Evolutionary conservation across 2,329 filamentous ascomycete species (phyloP), one percentile per base, ranked within the genome.

Genomic region (Incumbomyces lentus): DNA sequence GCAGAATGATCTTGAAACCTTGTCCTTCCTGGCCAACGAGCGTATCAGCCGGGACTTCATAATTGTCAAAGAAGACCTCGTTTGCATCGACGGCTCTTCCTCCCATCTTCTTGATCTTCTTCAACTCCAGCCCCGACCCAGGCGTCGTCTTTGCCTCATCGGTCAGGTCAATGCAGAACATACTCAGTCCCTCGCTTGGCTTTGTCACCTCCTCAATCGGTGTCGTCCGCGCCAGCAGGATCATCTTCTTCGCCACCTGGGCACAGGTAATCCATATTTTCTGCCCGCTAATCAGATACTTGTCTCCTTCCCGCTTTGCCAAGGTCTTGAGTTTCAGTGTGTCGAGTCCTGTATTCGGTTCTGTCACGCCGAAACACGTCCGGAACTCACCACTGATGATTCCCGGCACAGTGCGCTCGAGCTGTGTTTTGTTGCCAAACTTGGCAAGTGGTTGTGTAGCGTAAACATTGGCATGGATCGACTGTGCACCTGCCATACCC

Each of bases 241-340:
- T 81, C 86, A 93, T 93, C 58, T 86, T 86, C 3, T 74, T 73
- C 0, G 86, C 86, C 0, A 90, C 82, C 60, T 93, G 85, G 0
- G 86, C 86, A 44, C 79, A 89, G 0, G 85, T 86, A 46, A 92
- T 93, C 86, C 86, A 93, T 46, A 90, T 89, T 67, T 93, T 93
- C 60, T 90, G 84, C 0, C 86, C 86, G 0, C 77, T 77, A 17
- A 93, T 72, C 1, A 66, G 69, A 60, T 89, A 93, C 3, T 69
- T 72, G 12, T 74, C 68, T 0, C 75, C 76, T 16, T 78, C 75
- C 53, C 72, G 75, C 26, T 63, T 72, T 0, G 86, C 86, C 5
- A 67, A 65, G 0, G 85, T 90, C 33, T 71, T 73, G 2, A 93
- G 68, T 35, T 80, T 76, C 10, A 89, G 68, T 0, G 86, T 93